A percentile compares a stretch with the other conserved stretches of the same genome.
phyloP scores from a whole-genome alignment of 2,329 filamentous ascomycete genomes.

The Alternaria tenuissima region DNA sequence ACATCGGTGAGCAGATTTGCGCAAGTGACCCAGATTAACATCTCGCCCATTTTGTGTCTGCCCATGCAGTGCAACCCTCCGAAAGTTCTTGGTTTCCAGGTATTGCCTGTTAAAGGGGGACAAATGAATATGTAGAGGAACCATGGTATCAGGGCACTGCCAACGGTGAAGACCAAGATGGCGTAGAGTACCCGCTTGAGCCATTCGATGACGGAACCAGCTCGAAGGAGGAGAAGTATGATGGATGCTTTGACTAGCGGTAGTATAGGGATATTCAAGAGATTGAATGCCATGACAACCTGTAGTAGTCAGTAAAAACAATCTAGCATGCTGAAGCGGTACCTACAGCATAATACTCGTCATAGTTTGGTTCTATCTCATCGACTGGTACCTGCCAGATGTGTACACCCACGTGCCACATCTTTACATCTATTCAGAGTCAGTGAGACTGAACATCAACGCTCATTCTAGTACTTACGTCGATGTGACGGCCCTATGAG shows the following conservation, averaged over 20 bases:
- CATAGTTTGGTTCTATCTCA: slow-evolving; percentile 48
- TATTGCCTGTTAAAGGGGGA: slow-evolving; percentile 51
- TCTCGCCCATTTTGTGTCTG: slow-evolving; percentile 48
- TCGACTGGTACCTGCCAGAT: slow-evolving; percentile 48
- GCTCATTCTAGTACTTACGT: slow-evolving; percentile 33
- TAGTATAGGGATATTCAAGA: slow-evolving; percentile 52
- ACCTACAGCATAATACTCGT: slow-evolving; percentile 47
- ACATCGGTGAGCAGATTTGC: slow-evolving; percentile 53
- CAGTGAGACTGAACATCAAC: slow-evolving; percentile 11
- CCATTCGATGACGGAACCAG: slow-evolving; percentile 50
- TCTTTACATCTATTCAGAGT: slow-evolving; percentile 42
- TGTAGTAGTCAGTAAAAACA: slow-evolving; percentile 12
- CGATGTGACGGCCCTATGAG: slow-evolving; percentile 48
- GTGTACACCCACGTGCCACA: slow-evolving; percentile 51
- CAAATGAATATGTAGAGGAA: slow-evolving; percentile 52
- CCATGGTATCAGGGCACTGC: slow-evolving; percentile 49
- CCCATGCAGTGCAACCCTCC: slow-evolving; percentile 51
- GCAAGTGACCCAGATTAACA: slow-evolving; percentile 53
- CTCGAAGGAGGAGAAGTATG: slow-evolving; percentile 50
- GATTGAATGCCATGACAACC: slow-evolving; percentile 50
- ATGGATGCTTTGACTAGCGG: slow-evolving; percentile 54
- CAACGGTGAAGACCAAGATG: slow-evolving; percentile 48
- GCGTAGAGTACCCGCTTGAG: slow-evolving; percentile 50
- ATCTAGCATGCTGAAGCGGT: background rate
- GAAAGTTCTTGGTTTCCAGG: slow-evolving; percentile 50